A percentile compares a stretch with the other conserved stretches of the same genome.
Evolutionary conservation across 192 early-diverging fungal genomes (phyloP).

Genomic region (Umbelopsis sp.): DNA sequence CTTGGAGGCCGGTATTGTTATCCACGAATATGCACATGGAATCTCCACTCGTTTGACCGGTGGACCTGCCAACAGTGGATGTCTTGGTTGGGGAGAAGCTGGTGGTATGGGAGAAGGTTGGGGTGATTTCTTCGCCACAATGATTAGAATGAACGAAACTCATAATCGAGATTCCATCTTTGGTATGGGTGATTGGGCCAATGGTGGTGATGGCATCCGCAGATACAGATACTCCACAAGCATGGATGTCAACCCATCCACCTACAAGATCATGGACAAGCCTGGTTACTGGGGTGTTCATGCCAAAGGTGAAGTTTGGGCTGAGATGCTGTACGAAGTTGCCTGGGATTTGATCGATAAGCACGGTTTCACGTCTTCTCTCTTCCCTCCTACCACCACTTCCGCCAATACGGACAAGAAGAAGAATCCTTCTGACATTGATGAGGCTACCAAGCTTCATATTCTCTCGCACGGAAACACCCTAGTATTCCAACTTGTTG

Average conservation of each 20-base stretch:
- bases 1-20: conserved; percentile 89
- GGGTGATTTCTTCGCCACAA: conserved; percentile 91
- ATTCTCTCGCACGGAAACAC: conserved; percentile 66
- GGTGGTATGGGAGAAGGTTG: conserved; percentile 97
- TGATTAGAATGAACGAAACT: conserved; percentile 63
- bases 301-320: conserved; percentile 92
- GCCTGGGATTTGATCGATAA: conserved; percentile 70
- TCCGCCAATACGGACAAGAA: conserved; percentile 3
- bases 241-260: conserved; percentile 75
- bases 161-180: conserved; percentile 65
- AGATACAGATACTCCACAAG: conserved; percentile 84
- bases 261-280: conserved; percentile 74
- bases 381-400: conserved; percentile 52
- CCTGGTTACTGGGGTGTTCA: conserved; percentile 93
- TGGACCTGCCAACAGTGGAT: conserved; percentile 87
- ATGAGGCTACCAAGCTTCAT: conserved; percentile 35
- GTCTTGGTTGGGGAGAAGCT: conserved; percentile 84
- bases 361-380: conserved; percentile 57
- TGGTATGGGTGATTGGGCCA: conserved; percentile 82
- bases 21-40: conserved; percentile 95
- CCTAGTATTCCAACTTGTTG: conserved; percentile 67
- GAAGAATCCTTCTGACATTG: conserved; percentile 22
- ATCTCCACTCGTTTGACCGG: conserved; percentile 91
- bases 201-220: conserved; percentile 88
- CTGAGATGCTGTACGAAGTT: conserved; percentile 88